phyloP scores from a whole-genome alignment of 2,329 filamentous ascomycete genomes.

The Ceratocystis colombiana region DNA sequence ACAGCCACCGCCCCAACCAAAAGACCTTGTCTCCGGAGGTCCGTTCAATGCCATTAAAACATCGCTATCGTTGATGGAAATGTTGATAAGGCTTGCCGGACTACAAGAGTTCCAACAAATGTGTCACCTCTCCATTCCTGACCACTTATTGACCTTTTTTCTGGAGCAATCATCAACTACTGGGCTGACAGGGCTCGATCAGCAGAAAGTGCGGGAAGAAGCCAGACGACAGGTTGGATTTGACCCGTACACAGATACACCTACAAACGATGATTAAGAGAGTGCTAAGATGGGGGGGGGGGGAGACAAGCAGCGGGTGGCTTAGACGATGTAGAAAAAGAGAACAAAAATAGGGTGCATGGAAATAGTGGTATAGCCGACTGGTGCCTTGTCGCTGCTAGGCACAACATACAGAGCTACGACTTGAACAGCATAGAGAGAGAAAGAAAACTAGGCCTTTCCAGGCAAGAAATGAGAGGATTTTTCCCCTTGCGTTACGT shows the following conservation, averaged over 20 bases:
- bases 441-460: not conserved
- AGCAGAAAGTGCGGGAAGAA: constrained; percentile 38
- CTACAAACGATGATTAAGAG: constrained; percentile 25
- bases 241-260: constrained; percentile 45
- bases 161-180: constrained; percentile 52
- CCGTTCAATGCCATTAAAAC: constrained; percentile 44
- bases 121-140: constrained; percentile 78
- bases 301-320: not conserved
- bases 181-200: constrained; percentile 39
- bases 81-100: constrained; percentile 72
- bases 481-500: not conserved
- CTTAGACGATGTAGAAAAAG: not conserved
- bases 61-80: constrained; percentile 70
- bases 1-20: not conserved
- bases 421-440: not conserved
- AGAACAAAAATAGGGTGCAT: not conserved
- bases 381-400: not conserved
- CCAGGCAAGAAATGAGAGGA: not conserved
- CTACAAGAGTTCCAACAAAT: constrained; percentile 87
- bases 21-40: constrained; percentile 30
- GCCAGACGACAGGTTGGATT: constrained; percentile 45
- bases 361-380: not conserved
- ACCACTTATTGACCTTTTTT: constrained; percentile 84
- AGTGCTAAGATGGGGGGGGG: not conserved
- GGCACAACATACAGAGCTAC: no score